Evolutionary conservation across 1,139 yeast species (phyloP).

Genomic region (Geotrichum candidum): DNA sequence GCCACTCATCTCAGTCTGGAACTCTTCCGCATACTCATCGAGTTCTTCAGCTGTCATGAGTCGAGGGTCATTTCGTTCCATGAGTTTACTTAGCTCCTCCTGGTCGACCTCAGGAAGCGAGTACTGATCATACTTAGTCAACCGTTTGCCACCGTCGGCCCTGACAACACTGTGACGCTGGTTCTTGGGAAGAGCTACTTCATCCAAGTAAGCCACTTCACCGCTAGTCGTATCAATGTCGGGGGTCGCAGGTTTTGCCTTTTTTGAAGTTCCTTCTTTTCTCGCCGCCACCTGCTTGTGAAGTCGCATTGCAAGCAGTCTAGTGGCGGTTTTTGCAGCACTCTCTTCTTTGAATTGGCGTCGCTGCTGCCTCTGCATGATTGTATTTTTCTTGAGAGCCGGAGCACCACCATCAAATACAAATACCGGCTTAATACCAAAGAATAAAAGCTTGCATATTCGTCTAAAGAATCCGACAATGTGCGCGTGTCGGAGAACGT

Average conservation of each 20-base stretch:
- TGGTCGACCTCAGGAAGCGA: slow-evolving; percentile 69
- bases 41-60: slow-evolving; percentile 70
- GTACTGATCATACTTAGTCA: slow-evolving; percentile 58
- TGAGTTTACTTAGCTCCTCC: slow-evolving; percentile 38
- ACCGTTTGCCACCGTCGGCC: slow-evolving; percentile 1
- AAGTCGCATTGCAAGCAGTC: slow-evolving; percentile 41
- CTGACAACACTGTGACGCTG: slow-evolving; percentile 10
- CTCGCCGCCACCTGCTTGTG: slow-evolving; percentile 13
- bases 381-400: slow-evolving; percentile 68
- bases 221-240: slow-evolving; percentile 14
- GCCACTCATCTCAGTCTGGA: slow-evolving; percentile 55
- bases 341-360: slow-evolving; percentile 70
- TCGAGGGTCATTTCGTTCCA: slow-evolving; percentile 53
- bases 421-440: slow-evolving; percentile 88
- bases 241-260: slow-evolving; percentile 17
- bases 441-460: slow-evolving; percentile 81
- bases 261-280: slow-evolving; percentile 28
- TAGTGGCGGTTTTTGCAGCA: slow-evolving; percentile 71
- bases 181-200: slow-evolving; percentile 20
- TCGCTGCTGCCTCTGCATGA: slow-evolving; percentile 59
- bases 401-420: slow-evolving; percentile 97
- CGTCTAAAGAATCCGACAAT: slow-evolving; percentile 79
- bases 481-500: slow-evolving; percentile 72
- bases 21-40: slow-evolving; percentile 51
- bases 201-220: slow-evolving; percentile 29